Evolutionary conservation across 768 basidiomycete genomes (phyloP).

Genomic region (Russula sp.): DNA sequence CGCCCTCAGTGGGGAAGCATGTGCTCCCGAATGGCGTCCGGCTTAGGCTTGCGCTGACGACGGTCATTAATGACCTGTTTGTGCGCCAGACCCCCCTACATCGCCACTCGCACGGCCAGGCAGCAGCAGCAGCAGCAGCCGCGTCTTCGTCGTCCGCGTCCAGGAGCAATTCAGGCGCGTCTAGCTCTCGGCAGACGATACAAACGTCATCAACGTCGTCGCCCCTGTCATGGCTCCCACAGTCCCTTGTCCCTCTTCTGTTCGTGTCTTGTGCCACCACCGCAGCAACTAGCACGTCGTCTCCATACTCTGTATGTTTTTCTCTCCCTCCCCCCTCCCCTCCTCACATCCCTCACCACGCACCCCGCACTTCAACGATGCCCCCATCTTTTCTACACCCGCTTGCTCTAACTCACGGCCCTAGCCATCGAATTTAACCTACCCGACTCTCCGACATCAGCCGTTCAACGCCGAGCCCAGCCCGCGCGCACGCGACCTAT

Average conservation of each 20-base stretch:
- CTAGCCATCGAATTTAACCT: slow-evolving; percentile 1
- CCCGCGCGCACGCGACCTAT: slow-evolving; percentile 45
- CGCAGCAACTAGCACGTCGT: not conserved
- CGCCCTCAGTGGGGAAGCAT: slow-evolving; percentile 42
- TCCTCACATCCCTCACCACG: not conserved
- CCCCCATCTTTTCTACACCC: not conserved
- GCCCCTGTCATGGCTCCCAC: slow-evolving; percentile 1
- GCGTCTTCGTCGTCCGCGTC: slow-evolving; percentile 19
- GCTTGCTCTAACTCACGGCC: slow-evolving; percentile 21
- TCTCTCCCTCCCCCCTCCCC: slow-evolving; percentile 11
- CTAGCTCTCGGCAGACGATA: slow-evolving; percentile 22
- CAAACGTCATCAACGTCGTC: slow-evolving; percentile 26
- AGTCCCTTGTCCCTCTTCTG: slow-evolving; percentile 26
- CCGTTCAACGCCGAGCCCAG: slow-evolving; percentile 24
- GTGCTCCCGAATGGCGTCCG: slow-evolving; percentile 77
- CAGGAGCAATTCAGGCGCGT: slow-evolving; percentile 27
- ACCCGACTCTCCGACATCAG: slow-evolving; percentile 10
- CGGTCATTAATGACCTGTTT: slow-evolving; percentile 78
- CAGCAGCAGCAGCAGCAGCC: slow-evolving; percentile 19
- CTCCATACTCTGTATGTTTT: slow-evolving; percentile 30
- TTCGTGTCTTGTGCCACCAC: slow-evolving; percentile 25
- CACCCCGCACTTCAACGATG: not conserved
- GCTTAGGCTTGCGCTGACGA: slow-evolving; percentile 65
- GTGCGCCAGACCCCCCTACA: slow-evolving; percentile 55
- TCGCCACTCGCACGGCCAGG: slow-evolving; percentile 19